Base-by-base conservation (phyloP, 1,139 yeast species). In the Yamadazyma siamensis region DNA sequence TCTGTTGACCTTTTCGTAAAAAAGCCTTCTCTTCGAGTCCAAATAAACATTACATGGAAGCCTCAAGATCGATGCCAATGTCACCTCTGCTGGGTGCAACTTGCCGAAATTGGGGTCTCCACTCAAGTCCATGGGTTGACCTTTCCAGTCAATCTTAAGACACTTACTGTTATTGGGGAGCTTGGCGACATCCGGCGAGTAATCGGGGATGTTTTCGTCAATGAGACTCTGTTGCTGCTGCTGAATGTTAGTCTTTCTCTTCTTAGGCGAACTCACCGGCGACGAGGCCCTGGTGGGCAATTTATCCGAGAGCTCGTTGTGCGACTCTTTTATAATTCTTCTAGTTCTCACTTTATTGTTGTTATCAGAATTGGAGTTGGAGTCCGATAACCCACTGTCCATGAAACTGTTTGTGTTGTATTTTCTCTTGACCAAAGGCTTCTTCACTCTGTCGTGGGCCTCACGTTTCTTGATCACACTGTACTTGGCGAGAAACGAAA, bases 91-190 rank as follows among this genome's bases (percentile, higher is more conserved):
- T 0, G 96, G 96, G 55, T 89, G 96, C 43, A 91, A 67, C 46
- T 80, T 72, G 29, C 64, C 63, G 32, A 72, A 58, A 44, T 85
- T 71, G 15, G 95, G 94, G 57, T 91, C 97, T 23, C 59, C 51
- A 10, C 82, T 68, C 38, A 91, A 71, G 56, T 86, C 94, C 96
- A 91, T 87, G 25, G 96, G 95, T 47, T 88, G 94, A 8, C 97
- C 97, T 62, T 89, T 89, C 98, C 98, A 91, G 53, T 89, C 97
- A 28, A 94, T 85, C 51, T 82, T 82, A 47, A 91, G 69, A 44
- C 88, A 77, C 57, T 81, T 80, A 27, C 60, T 43, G 49, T 79
- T 79, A 47, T 77, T 79, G 14, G 73, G 63, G 38, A 91, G 65
- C 1, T 84, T 70, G 1, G 68, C 52, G 1, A 85, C 61, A 35